Evolutionary conservation across 192 early-diverging fungal species (phyloP), one percentile per base, ranked within the genome.

Genomic region (Coemansia erecta): DNA sequence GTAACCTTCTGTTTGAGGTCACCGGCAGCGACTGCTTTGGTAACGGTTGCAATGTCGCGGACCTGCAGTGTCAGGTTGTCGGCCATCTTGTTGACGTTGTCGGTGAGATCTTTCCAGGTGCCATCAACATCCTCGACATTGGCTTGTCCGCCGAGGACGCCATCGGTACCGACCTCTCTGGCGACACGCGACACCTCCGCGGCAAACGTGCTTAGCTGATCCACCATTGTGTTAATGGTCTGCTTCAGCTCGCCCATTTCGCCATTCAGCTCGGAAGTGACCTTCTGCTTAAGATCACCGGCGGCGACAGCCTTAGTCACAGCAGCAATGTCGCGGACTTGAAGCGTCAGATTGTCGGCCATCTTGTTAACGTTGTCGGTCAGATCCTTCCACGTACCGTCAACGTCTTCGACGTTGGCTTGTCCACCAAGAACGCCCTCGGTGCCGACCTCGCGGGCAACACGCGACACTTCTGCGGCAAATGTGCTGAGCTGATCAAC

Each of bases 71-170:
- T 85, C 8, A 85, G 63, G 52, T 83, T 85, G 22, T 67, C 69
- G 22, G 84, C 82, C 84, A 85, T 85, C 12, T 57, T 56, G 49
- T 85, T 85, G 17, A 85, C 84, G 46, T 81, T 82, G 40, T 81
- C 80, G 2, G 84, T 85, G 39, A 85, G 49, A 61, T 82, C 77
- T 46, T 68, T 77, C 84, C 84, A 85, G 1, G 80, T 82, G n/a
- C 84, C 84, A 8, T 64, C 60, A 35, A 83, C 69, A 54, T 63
- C 56, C 2, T 24, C 31, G 5, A 66, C 64, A 0, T 33, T 33
- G 13, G 75, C 81, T 62, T 89, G 85, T 4, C 85, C 84, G 39
- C 89, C 89, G 1, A 90, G 70, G 46, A 83, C 84, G 9, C 89
- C 87, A 60, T 89, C 84, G 21, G 84, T 82, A 13, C 83, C 86